Percentiles rank a stretch among this genome's conserved stretches.
phyloP scores from a whole-genome alignment of 768 basidiomycete genomes.

The Dictyophora rubrovolvata region DNA sequence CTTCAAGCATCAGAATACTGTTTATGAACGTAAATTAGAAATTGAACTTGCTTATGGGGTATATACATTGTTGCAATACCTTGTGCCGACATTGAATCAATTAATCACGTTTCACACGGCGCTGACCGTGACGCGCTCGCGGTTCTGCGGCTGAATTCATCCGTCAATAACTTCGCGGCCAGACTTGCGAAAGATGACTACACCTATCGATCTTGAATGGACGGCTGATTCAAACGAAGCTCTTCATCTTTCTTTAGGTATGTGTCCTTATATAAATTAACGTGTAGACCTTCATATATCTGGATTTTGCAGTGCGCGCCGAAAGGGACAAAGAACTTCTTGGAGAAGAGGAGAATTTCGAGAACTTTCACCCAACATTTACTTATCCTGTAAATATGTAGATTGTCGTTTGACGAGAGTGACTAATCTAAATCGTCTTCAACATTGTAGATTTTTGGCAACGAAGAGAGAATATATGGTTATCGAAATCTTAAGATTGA shows the following conservation, averaged over 20 bases:
- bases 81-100: no score
- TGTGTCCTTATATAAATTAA: constrained; percentile 12
- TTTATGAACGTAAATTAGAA: no score
- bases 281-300: background rate
- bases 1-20: background rate
- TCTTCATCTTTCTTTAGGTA: constrained; percentile 66
- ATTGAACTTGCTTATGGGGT: no score
- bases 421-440: background rate
- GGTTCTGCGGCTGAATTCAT: background rate
- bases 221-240: constrained; percentile 72
- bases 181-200: background rate
- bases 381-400: constrained; percentile 73
- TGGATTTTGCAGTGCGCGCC: constrained; percentile 60
- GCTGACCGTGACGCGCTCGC: background rate
- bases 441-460: constrained; percentile 73
- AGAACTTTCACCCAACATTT: constrained; percentile 75
- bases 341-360: constrained; percentile 36
- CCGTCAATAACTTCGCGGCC: background rate
- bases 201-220: constrained; percentile 33
- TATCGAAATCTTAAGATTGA: constrained; percentile 79
- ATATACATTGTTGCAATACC: no score
- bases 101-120: background rate
- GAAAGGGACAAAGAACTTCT: constrained; percentile 50
- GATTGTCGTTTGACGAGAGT: background rate
- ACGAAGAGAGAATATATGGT: constrained; percentile 94